Conservation (phyloP, 768 basidiomycete genomes). For the Mycena sanguinolenta region DNA sequence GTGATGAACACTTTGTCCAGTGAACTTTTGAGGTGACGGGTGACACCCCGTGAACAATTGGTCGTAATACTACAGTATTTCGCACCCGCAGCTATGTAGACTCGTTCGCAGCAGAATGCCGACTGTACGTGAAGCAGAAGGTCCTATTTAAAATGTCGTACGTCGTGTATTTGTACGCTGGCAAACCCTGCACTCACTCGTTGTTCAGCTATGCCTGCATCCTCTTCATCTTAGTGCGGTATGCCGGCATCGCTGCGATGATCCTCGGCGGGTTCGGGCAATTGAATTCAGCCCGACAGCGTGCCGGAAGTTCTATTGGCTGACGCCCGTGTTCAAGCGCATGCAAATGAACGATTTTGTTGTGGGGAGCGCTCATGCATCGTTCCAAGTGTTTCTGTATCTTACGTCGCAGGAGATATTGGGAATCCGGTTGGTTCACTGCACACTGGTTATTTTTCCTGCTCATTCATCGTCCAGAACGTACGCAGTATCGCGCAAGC, state of each 20-base stretch:
- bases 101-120: slow-evolving; percentile 14
- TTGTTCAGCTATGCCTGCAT: neutral
- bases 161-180: neutral
- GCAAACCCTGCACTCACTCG: neutral
- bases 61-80: too few relatives aligned
- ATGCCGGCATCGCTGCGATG: slow-evolving; percentile 15
- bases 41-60: too few relatives aligned
- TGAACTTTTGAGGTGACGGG: too few relatives aligned
- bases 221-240: slow-evolving; percentile 26
- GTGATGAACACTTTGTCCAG: too few relatives aligned
- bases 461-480: slow-evolving; percentile 2
- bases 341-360: neutral
- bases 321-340: slow-evolving; percentile 18
- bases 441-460: too few relatives aligned
- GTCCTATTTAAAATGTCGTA: neutral
- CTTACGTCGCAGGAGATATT: slow-evolving; percentile 15
- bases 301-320: slow-evolving; percentile 18
- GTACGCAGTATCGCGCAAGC: slow-evolving; percentile 27
- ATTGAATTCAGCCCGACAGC: slow-evolving; percentile 17
- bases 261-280: slow-evolving; percentile 9
- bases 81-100: slow-evolving; percentile 23
- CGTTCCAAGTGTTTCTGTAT: slow-evolving; percentile 12
- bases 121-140: slow-evolving; percentile 19
- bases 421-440: neutral
- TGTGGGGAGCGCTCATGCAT: neutral